phyloP scores from a whole-genome alignment of 2,329 filamentous ascomycete species.

The Coniella vitis region DNA sequence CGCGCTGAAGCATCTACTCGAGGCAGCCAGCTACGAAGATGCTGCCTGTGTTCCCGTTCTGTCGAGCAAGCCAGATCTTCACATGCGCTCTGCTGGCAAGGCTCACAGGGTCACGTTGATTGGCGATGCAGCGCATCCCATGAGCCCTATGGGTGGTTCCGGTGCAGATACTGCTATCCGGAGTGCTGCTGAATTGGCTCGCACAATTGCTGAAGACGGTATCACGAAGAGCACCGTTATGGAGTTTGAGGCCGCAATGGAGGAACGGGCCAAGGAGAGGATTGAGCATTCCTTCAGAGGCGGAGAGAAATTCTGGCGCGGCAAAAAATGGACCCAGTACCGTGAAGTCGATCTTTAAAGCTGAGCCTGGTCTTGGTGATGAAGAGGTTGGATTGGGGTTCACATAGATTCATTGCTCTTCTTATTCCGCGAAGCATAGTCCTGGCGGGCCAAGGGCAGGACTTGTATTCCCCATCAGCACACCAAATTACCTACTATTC shows the following conservation, averaged over 20 bases:
- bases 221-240: slow-evolving; percentile 15
- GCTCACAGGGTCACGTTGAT: slow-evolving; percentile 20
- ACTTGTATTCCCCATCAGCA: not conserved
- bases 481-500: not conserved
- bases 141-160: slow-evolving; percentile 26
- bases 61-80: slow-evolving; percentile 25
- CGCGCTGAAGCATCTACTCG: slow-evolving; percentile 21
- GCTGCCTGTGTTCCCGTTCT: slow-evolving; percentile 22
- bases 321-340: slow-evolving; percentile 19
- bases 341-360: slow-evolving; percentile 1
- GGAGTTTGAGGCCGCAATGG: slow-evolving; percentile 23
- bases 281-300: slow-evolving; percentile 25
- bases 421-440: too few relatives aligned
- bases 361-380: too few relatives aligned
- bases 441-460: too few relatives aligned
- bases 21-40: slow-evolving; percentile 18
- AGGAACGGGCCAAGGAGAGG: slow-evolving; percentile 21
- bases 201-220: slow-evolving; percentile 19
- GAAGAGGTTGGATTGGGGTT: too few relatives aligned
- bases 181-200: slow-evolving; percentile 23
- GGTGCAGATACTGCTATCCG: slow-evolving; percentile 24
- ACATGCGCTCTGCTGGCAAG: slow-evolving; percentile 16
- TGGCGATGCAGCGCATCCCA: slow-evolving; percentile 16
- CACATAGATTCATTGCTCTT: too few relatives aligned
- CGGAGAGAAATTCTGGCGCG: slow-evolving; percentile 22